phyloP scores from a whole-genome alignment of 768 basidiomycete species.

The Tricholoma flavovirens region DNA sequence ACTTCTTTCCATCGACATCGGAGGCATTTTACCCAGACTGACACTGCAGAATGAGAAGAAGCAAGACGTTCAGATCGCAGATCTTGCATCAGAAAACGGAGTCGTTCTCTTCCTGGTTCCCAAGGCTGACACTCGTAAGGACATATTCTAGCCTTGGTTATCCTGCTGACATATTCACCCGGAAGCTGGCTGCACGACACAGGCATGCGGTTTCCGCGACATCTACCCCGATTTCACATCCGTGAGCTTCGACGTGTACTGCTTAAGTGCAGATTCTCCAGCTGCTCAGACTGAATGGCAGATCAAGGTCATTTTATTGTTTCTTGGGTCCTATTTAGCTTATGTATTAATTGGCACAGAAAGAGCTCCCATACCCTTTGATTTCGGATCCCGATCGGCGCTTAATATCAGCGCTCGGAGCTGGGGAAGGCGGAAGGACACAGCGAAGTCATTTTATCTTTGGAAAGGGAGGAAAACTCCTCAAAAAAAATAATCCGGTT shows the following conservation, averaged over 20 bases:
- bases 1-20: constrained; percentile 52
- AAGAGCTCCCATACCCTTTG: constrained; percentile 78
- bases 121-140: constrained; percentile 80
- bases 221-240: constrained; percentile 69
- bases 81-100: constrained; percentile 62
- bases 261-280: constrained; percentile 75
- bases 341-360: constrained; percentile 35
- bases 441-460: constrained; percentile 94
- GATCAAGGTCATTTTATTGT: constrained; percentile 38
- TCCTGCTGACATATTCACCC: not conserved
- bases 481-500: constrained; percentile 81
- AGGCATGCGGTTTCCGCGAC: constrained; percentile 92
- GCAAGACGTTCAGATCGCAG: constrained; percentile 66
- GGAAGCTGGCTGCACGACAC: constrained; percentile 82
- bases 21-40: constrained; percentile 68
- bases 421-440: constrained; percentile 72
- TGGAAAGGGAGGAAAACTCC: constrained; percentile 82
- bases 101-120: constrained; percentile 80
- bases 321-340: not conserved
- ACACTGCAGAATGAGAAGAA: constrained; percentile 81
- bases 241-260: constrained; percentile 70
- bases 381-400: constrained; percentile 84
- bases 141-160: not conserved
- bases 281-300: constrained; percentile 80
- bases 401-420: constrained; percentile 79